A percentile compares a stretch with the other conserved stretches of the same genome.
phyloP scores from a whole-genome alignment of 768 basidiomycete species.

The Hygrophoropsis aurantiaca region DNA sequence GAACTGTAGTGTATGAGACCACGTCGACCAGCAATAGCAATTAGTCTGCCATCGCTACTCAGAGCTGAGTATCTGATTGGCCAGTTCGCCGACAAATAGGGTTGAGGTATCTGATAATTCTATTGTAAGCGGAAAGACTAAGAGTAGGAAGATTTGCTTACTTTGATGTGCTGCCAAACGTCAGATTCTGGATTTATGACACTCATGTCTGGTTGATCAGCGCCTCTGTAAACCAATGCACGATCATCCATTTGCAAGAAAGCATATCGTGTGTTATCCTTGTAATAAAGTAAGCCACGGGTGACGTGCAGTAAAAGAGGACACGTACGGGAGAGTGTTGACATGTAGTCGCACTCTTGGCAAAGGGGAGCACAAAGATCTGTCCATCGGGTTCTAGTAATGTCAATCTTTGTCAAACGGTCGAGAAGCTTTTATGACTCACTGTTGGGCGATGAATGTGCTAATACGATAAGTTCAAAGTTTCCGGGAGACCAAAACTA shows the following conservation, averaged over 20 bases:
- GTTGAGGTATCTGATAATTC: conserved; percentile 72
- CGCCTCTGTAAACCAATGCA: conserved; percentile 89
- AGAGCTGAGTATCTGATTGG: conserved; percentile 91
- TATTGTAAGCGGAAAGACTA: conserved; percentile 1
- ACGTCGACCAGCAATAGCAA: conserved; percentile 88
- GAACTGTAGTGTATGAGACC: conserved; percentile 95
- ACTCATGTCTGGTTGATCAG: conserved; percentile 97
- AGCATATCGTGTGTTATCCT: conserved; percentile 96
- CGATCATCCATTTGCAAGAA: conserved; percentile 96
- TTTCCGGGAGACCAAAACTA: conserved; percentile 96
- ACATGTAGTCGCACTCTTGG: conserved; percentile 89
- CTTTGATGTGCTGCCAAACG: conserved; percentile 98
- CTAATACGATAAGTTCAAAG: conserved; percentile 80
- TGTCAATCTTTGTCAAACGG: conserved; percentile 6
- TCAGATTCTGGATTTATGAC: conserved; percentile 97
- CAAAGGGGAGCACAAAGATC: conserved; percentile 86
- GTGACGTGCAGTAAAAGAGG: background rate
- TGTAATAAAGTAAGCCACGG: conserved; percentile 1
- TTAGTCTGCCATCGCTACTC: conserved; percentile 85
- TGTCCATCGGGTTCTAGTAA: conserved; percentile 61
- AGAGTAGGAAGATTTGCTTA: conserved; percentile 18
- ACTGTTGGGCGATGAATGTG: conserved; percentile 55
- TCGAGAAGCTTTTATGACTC: conserved; percentile 16
- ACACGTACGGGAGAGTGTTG: conserved; percentile 84
- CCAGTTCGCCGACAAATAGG: conserved; percentile 90